Evolutionary conservation across 257 asterid genomes (phyloP).

Genomic region (Misopates orontium): DNA sequence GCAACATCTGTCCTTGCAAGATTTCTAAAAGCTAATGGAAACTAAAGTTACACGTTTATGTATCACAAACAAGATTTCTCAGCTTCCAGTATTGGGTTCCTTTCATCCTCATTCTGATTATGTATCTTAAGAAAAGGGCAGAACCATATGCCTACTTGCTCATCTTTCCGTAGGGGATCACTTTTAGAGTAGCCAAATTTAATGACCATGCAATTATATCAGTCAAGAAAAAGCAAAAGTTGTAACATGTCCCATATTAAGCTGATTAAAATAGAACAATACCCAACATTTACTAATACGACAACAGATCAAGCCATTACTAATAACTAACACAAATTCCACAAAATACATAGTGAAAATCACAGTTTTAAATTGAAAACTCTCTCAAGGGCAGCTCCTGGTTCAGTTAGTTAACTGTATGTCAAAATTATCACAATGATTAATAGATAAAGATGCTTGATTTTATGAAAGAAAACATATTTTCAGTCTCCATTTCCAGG

Average conservation of each 20-base stretch:
- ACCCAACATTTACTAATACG: constrained; percentile 6
- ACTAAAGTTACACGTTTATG: neutral
- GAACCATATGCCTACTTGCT: constrained; percentile 12
- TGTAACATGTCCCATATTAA: constrained; percentile 9
- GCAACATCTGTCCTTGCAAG: constrained; percentile 13
- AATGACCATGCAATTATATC: constrained; percentile 14
- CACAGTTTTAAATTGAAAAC: constrained; percentile 8
- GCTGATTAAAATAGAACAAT: constrained; percentile 8
- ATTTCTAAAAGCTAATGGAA: constrained; percentile 7
- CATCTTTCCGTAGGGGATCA: constrained; percentile 8
- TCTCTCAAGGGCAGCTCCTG: neutral
- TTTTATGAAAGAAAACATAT: neutral
- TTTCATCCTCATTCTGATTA: neutral
- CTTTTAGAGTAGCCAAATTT: constrained; percentile 23
- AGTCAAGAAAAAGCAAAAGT: constrained; percentile 16
- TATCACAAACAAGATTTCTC: neutral
- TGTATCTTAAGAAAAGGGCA: constrained; percentile 3
- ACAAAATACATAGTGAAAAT: neutral
- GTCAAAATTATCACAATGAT: constrained; percentile 16
- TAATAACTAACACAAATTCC: neutral
- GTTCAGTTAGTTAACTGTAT: constrained; percentile 2
- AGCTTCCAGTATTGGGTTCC: neutral
- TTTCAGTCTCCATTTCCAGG: constrained; percentile 22
- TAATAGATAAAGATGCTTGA: neutral
- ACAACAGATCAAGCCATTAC: too few relatives aligned